Percentiles rank a stretch among this genome's conserved stretches.
Conservation (phyloP, 257 asterid genomes). For the Parsonsia alboflavescens region DNA sequence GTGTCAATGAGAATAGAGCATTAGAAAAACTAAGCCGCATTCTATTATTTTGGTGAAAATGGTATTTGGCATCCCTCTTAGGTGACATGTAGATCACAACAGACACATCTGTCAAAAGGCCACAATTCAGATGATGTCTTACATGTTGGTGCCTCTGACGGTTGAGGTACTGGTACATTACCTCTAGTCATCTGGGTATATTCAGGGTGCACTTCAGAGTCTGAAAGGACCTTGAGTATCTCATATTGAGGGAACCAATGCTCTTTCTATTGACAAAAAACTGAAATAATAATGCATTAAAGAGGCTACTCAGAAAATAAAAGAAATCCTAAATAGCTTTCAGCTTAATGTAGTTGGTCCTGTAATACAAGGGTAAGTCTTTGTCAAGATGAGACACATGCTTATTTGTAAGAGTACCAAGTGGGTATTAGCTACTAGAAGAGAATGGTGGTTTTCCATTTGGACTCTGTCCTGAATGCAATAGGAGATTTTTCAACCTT, state of each 20-base stretch:
- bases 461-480: background rate
- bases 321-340: background rate
- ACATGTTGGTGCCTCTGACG: background rate
- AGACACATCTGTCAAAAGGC: background rate
- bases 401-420: background rate
- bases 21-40: background rate
- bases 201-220: background rate
- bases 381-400: background rate
- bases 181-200: background rate
- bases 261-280: background rate
- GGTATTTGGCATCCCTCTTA: background rate
- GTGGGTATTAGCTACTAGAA: background rate
- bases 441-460: background rate
- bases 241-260: background rate
- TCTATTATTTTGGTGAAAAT: background rate
- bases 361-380: background rate
- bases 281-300: background rate
- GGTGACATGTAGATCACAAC: background rate
- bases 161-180: background rate
- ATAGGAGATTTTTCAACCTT: background rate
- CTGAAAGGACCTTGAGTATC: background rate
- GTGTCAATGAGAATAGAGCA: background rate
- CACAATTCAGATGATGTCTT: background rate
- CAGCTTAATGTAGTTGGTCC: background rate
- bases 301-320: background rate